Evolutionary conservation across 495 filamentous ascomycete genomes (phyloP), one percentile per base, ranked within the genome.

Genomic region (Hypoxylon fuscum): DNA sequence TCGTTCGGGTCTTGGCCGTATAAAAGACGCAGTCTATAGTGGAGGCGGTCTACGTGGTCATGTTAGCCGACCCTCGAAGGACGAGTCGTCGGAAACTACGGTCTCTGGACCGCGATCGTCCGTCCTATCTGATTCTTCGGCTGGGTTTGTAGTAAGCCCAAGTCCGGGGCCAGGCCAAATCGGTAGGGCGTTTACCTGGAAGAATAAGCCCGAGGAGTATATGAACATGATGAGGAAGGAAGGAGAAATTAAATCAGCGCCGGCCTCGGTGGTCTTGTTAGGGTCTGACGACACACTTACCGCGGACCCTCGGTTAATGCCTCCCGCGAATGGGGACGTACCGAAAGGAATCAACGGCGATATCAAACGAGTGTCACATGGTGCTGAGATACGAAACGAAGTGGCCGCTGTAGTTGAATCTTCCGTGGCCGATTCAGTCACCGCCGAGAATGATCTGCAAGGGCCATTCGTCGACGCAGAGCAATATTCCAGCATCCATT

Each of bases 1-100:
- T 51, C 86, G 90, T 25, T 91, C 89, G 45, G 92, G 92, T 7
- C 81, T 97, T 46, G 90, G 87, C 5, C 85, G 89, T 23, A 92
- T 97, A 75, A 90, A 90, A 62, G 91, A 93, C 70, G 92, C 90
- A 3, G 90, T 97, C 17, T 70, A 68, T 25, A 72, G 67, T 21
- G 89, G 90, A 12, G 71, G 74, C 18, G 75, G 80, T 6, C 59
- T 76, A 31, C 78, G 81, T 53, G 76, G 80, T 12, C 83, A 85
- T 40, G 59, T 56, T 22, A 80, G 72, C 51, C 79, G 76, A 12
- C 76, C 77, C 20, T 83, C 83, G 10, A 77, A 72, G 43, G 80
- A 82, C 46, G 72, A 80, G 59, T 59, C 68, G 5, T 63, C 73
- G 5, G 75, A 78, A 32, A 55, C 61, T 5, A 42, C 70, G 34